These are phyloP conservation scores for Malassezia pachydermatis DNA, from an alignment of 1,284 basidiomycete genomes.

Conservation along the genomic window DNA sequence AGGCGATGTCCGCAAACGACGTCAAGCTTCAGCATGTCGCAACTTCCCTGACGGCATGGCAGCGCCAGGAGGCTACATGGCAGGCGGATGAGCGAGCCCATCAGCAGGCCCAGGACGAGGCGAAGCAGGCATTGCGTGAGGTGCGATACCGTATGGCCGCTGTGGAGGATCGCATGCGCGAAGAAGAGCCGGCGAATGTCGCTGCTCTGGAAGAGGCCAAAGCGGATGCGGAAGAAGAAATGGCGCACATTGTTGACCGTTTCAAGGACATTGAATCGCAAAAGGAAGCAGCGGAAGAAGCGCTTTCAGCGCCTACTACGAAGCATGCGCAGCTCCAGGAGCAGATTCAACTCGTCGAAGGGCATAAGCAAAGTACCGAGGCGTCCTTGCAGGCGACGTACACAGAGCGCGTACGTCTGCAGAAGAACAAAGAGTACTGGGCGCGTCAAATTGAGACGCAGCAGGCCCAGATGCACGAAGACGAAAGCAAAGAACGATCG, in stretches of 20 bases:
- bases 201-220: slow-evolving; percentile 57
- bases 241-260: slow-evolving; percentile 24
- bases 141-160: slow-evolving; percentile 41
- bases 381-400: slow-evolving; percentile 47
- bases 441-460: slow-evolving; percentile 22
- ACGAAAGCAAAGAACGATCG: slow-evolving; percentile 57
- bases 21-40: slow-evolving; percentile 15
- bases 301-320: slow-evolving; percentile 20
- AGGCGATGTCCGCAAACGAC: background rate
- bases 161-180: slow-evolving; percentile 58
- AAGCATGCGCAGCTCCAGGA: slow-evolving; percentile 18
- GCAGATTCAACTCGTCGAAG: slow-evolving; percentile 27
- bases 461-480: slow-evolving; percentile 49
- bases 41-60: slow-evolving; percentile 11
- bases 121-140: slow-evolving; percentile 14
- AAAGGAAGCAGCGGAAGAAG: slow-evolving; percentile 43
- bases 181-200: slow-evolving; percentile 64
- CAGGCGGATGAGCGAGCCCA: slow-evolving; percentile 18
- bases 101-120: slow-evolving; percentile 2
- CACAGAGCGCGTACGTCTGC: slow-evolving; percentile 10
- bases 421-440: slow-evolving; percentile 26
- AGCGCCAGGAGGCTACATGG: slow-evolving; percentile 7
- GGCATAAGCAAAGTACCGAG: slow-evolving; percentile 49
- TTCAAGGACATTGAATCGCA: slow-evolving; percentile 27
- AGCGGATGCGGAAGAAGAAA: slow-evolving; percentile 25